These are phyloP conservation scores for Haplographium delicatum DNA, from an alignment of 495 filamentous ascomycete genomes.

Conservation along the genomic window DNA sequence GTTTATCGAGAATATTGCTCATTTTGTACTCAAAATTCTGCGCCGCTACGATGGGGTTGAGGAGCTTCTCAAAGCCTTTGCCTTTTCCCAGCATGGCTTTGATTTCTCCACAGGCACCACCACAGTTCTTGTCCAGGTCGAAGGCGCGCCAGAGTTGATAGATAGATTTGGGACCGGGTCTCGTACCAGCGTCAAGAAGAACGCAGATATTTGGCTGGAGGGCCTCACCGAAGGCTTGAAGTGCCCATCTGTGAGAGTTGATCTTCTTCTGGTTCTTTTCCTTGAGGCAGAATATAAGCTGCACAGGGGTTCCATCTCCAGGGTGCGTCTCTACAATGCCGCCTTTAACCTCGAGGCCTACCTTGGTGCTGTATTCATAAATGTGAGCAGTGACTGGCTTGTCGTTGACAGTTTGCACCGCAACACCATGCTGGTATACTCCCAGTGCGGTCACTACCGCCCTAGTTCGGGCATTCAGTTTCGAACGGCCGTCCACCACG, in stretches of 20 bases:
- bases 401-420: conserved; percentile 33
- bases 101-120: conserved; percentile 38
- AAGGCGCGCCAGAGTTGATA: conserved; percentile 36
- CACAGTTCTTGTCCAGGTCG: conserved; percentile 34
- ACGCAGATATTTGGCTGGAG: conserved; percentile 35
- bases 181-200: conserved; percentile 36
- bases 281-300: conserved; percentile 38
- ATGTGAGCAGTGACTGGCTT: conserved; percentile 35
- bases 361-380: conserved; percentile 36
- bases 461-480: conserved; percentile 33
- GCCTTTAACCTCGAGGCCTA: conserved; percentile 31
- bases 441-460: conserved; percentile 35
- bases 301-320: conserved; percentile 26
- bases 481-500: conserved; percentile 35
- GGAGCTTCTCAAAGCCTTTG: conserved; percentile 26
- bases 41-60: conserved; percentile 34
- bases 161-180: conserved; percentile 31
- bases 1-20: conserved; percentile 37
- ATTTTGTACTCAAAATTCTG: conserved; percentile 42
- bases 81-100: conserved; percentile 37
- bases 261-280: conserved; percentile 39
- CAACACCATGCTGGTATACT: conserved; percentile 36
- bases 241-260: conserved; percentile 38
- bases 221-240: conserved; percentile 35
- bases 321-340: conserved; percentile 22